Evolutionary conservation across 192 early-diverging fungal genomes (phyloP).

Genomic region (Coemansia sp.): DNA sequence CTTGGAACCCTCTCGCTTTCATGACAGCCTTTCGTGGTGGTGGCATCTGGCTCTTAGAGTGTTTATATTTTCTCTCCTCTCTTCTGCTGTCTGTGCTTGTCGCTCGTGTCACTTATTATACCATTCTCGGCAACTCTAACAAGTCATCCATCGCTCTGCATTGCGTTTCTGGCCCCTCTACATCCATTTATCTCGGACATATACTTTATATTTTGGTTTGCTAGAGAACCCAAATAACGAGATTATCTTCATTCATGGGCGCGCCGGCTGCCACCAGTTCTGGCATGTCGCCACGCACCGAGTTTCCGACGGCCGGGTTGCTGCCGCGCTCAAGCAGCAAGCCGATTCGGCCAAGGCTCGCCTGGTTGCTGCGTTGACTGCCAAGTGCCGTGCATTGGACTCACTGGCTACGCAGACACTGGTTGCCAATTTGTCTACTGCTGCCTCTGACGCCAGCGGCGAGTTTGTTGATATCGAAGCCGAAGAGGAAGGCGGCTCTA

Average conservation of each 20-base stretch:
- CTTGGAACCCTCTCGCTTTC: too few relatives aligned
- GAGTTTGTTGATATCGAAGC: slow-evolving; percentile 47
- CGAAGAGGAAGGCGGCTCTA: slow-evolving; percentile 1
- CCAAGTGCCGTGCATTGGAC: slow-evolving; percentile 55
- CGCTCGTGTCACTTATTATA: too few relatives aligned
- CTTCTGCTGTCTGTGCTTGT: too few relatives aligned
- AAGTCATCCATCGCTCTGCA: too few relatives aligned
- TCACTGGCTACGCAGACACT: slow-evolving; percentile 15
- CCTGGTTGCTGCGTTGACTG: slow-evolving; percentile 57
- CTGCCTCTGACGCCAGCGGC: slow-evolving; percentile 22
- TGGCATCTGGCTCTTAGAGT: too few relatives aligned
- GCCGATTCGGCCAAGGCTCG: slow-evolving; percentile 70
- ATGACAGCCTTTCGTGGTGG: too few relatives aligned
- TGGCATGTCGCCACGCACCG: slow-evolving; percentile 55
- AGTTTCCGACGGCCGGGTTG: slow-evolving; percentile 61
- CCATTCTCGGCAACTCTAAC: too few relatives aligned
- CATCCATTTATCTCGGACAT: too few relatives aligned
- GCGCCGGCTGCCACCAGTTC: background rate
- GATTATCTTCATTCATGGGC: background rate
- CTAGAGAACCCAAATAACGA: background rate
- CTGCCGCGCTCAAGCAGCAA: slow-evolving; percentile 64
- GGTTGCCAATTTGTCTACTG: slow-evolving; percentile 1
- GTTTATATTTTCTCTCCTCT: too few relatives aligned
- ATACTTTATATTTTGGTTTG: background rate
- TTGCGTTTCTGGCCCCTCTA: background rate